Base-by-base conservation (phyloP, 768 basidiomycete genomes). In the Antrodiella citrinella region DNA sequence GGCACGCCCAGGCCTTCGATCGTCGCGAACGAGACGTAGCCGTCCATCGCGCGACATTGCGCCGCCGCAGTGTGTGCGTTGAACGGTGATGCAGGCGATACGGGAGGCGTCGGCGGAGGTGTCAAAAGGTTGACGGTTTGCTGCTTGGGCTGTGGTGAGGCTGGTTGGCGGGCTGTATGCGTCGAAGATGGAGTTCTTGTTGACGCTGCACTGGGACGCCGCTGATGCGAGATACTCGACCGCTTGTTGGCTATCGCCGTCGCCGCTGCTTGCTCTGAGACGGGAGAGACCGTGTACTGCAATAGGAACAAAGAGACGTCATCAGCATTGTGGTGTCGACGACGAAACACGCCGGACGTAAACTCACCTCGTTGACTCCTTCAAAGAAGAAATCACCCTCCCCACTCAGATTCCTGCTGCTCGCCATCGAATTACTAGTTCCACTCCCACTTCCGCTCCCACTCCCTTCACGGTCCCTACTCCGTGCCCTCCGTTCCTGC, bases 1-100 rank as follows among this genome's bases (percentile, higher is more conserved):
- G 84, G 84, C 19, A 69, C 70, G 0, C 84, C 84, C 5, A 86
- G 69, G 20, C 84, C 84, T 65, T 82, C 82, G 9, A 86, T 74
- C 45, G 72, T 75, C 38, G 80, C 72, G 50, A 86, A 86, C n/a
- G 75, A 77, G 26, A 86, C 80, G 54, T 85, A 85, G 1, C 84
- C 84, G 13, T 77, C 71, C 24, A 80, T 74, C 26, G 72, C 65
- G 21, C 70, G 72, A 54, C 82, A 77, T 49, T 75, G 73, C 25
- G 72, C 76, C n/a, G 74, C 74, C 4, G 84, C 84, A 19, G 72
- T 74, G 38, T 78, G 75, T 10, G 77, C 81, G 58, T 86, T 80
- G 70, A 86, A 86, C n/a, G n/a, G n/a, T 18, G 35, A 43, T 5
- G 9, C 21, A 22, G 7, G n/a, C 15, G 41, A 43, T n/a, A 18